A percentile compares a stretch with the other conserved stretches of the same genome.
Conservation (phyloP, 2,329 filamentous ascomycete species). For the Trichoderma brevicompactum region DNA sequence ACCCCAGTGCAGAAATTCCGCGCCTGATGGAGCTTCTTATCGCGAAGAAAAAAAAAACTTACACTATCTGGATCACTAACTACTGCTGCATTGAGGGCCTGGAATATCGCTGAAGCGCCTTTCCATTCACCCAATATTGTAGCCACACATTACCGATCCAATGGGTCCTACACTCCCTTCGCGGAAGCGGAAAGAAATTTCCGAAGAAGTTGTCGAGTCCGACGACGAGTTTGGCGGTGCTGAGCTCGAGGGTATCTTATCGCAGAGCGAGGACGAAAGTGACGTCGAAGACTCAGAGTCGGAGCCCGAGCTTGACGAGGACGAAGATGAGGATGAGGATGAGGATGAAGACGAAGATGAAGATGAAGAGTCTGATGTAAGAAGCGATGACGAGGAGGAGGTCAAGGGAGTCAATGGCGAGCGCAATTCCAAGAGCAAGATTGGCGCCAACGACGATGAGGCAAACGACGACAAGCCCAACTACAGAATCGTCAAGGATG, state of each 20-base stretch:
- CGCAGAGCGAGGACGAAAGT: conserved; percentile 53
- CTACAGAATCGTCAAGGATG: conserved; percentile 69
- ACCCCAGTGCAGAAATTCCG: conserved; percentile 4
- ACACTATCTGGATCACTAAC: conserved; percentile 19
- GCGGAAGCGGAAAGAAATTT: conserved; percentile 69
- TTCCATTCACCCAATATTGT: background rate
- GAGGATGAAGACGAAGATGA: conserved; percentile 39
- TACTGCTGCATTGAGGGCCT: background rate
- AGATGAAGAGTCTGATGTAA: conserved; percentile 31
- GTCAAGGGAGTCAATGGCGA: conserved; percentile 1
- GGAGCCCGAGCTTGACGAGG: conserved; percentile 47
- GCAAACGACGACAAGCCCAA: conserved; percentile 32
- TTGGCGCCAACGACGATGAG: background rate
- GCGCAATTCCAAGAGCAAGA: background rate
- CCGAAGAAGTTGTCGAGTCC: conserved; percentile 59
- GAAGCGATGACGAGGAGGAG: conserved; percentile 6
- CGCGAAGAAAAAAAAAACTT: conserved; percentile 28
- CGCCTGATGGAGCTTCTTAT: conserved; percentile 26
- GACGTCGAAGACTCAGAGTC: conserved; percentile 19
- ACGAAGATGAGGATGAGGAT: conserved; percentile 51
- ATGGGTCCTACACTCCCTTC: conserved; percentile 33
- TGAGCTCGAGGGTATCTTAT: conserved; percentile 59
- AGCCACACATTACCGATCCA: conserved; percentile 12
- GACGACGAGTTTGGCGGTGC: conserved; percentile 63
- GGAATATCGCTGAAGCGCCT: conserved; percentile 2